phyloP scores from a whole-genome alignment of 208 protist genomes.

The Tritrichomonas musculus region DNA sequence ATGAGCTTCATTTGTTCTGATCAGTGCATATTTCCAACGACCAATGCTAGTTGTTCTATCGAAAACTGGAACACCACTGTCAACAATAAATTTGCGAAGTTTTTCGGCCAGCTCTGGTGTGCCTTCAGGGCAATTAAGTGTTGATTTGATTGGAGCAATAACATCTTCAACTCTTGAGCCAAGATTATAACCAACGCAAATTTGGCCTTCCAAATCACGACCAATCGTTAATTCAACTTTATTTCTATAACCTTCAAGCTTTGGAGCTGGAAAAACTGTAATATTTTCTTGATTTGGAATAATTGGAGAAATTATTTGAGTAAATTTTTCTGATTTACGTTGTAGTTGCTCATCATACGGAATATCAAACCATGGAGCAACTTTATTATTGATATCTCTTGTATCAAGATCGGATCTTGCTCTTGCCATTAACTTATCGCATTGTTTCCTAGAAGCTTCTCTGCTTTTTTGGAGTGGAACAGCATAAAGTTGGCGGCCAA shows the following conservation, averaged over 20 bases:
- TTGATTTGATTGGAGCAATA: not conserved
- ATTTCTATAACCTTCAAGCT: slow-evolving; percentile 30
- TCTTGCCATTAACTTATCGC: not conserved
- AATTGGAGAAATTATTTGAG: not conserved
- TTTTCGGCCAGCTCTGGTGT: slow-evolving; percentile 27
- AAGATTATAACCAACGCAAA: slow-evolving; percentile 38
- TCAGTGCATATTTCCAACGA: not conserved
- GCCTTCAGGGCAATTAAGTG: not conserved
- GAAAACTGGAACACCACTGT: not conserved
- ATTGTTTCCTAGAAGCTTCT: not conserved
- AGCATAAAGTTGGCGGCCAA: not conserved
- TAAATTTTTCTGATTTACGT: not conserved
- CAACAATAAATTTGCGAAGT: not conserved
- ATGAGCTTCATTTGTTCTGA: not conserved
- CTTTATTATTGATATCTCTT: not conserved
- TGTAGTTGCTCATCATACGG: not conserved
- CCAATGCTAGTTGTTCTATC: not conserved
- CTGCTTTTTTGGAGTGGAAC: not conserved
- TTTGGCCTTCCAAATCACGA: not conserved
- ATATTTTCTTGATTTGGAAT: not conserved
- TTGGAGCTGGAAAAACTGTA: not conserved
- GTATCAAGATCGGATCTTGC: not conserved
- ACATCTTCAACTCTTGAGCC: slow-evolving; percentile 31
- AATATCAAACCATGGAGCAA: not conserved
- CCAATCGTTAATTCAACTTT: slow-evolving; percentile 41